Conservation (phyloP, 306 rosid genomes). For the Quercus agrifolia region DNA sequence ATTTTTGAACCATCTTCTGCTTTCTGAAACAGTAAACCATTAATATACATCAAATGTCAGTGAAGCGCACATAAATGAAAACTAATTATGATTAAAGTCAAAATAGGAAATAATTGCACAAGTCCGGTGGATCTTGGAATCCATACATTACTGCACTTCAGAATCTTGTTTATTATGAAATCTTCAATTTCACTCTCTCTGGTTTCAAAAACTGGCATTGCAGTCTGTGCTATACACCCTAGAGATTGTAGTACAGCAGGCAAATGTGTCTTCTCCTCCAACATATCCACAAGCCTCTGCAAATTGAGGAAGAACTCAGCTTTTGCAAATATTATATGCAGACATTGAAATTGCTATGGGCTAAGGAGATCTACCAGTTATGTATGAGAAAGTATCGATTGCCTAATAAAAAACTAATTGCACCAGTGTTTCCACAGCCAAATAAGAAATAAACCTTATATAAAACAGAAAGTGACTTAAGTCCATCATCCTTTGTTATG, state of each 20-base stretch:
- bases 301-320: slow-evolving; percentile 33
- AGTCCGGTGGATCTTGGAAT: slow-evolving; percentile 18
- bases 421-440: neutral
- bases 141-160: slow-evolving; percentile 63
- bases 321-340: neutral
- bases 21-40: slow-evolving; percentile 54
- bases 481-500: slow-evolving; percentile 95
- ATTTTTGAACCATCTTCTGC: slow-evolving; percentile 44
- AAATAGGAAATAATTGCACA: slow-evolving; percentile 19
- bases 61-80: slow-evolving; percentile 12
- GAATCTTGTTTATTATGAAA: slow-evolving; percentile 66
- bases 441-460: slow-evolving; percentile 64
- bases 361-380: slow-evolving; percentile 5
- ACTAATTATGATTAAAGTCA: slow-evolving; percentile 19
- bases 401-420: neutral
- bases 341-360: slow-evolving; percentile 2
- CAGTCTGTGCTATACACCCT: slow-evolving; percentile 95
- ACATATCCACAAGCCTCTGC: slow-evolving; percentile 92
- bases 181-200: slow-evolving; percentile 82
- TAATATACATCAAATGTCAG: slow-evolving; percentile 9
- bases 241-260: slow-evolving; percentile 95
- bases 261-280: slow-evolving; percentile 76
- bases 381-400: slow-evolving; percentile 5
- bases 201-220: slow-evolving; percentile 96
- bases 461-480: slow-evolving; percentile 88